Base-by-base conservation (phyloP, 257 asterid species). In the Ophiorrhiza pumila region DNA sequence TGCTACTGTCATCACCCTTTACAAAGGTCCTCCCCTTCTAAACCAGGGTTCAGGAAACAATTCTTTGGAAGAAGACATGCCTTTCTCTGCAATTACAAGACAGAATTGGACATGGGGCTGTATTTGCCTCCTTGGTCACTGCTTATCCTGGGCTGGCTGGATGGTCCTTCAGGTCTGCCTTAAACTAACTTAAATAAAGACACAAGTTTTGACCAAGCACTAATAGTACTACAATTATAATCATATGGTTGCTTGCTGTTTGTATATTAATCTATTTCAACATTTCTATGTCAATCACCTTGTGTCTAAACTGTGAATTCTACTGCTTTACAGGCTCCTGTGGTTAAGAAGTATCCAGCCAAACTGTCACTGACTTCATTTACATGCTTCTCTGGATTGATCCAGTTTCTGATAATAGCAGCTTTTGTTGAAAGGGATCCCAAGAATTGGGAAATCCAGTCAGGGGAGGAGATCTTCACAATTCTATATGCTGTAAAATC, bases 81-180 rank as follows among this genome's bases (percentile, higher is more conserved):
- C 18, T 56, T 31, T 56, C 31, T 76, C 88, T 77, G 34, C 84
- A 53, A 72, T 50, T 39, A 80, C 75, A 60, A 67, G 63, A 58
- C 83, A 89, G 80, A 84, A 73, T 84, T 90, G 96, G 96, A 87
- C 98, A 53, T 85, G 87, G 88, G 96, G 98, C 35, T 88, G 96
- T 76, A 67, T 90, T 39, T 92, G 86, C 81, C 79, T 91, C 68
- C 80, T 90, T 39, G 89, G 88, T 66, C 96, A 92, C 77, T 88
- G 96, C 87, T 84, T 92, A 78, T 90, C 96, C 35, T 92, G 96
- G 98, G 96, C 98, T 74, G 96, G 88, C 46, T 90, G 94, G 96
- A 90, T 92, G 96, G 96, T 90, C 64, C 87, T 90, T 80, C 96
- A 91, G 92, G 96, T 87, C 66, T 42, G 68, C 69, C 63, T 25